Evolutionary conservation across 2,329 filamentous ascomycete species (phyloP), one percentile per base, ranked within the genome.

Genomic region (Penicillium sp.): DNA sequence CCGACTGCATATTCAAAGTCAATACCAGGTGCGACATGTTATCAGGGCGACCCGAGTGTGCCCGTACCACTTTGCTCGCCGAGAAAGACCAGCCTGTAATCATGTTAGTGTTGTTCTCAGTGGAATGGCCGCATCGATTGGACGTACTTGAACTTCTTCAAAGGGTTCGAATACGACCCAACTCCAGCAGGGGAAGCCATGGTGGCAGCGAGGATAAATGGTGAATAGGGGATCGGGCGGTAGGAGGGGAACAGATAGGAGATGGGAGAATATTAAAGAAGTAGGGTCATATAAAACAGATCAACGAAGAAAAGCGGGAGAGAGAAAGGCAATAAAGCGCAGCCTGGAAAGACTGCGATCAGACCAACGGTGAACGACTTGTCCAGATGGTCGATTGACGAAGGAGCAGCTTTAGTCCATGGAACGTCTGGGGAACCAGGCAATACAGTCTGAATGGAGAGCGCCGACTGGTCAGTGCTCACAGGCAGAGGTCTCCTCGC

Each of bases 81-180:
- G 66, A 99, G 84, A 80, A 99, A 99, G 70, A 99, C 95, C 80
- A 99, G 83, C 84, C 93, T 97, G 71, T 61, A 65, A 56, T 52
- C 67, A 67, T 51, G 66, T 78, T 70, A 78, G 71, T 70, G 61
- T 63, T 47, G 44, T 35, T 41, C 61, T 31, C 23, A 23, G 38
- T 23, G 35, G 21, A 47, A 48, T 48, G 46, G 52, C 29, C 41
- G 21, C 62, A 47, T 31, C 5, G 35, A 23, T 21, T 29, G 26
- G 21, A 29, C 81, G 63, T 85, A 97, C 93, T 99, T 99, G 90
- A 98, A 99, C 82, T 99, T 99, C 91, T 99, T 99, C 83, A 99
- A 85, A 74, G 95, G 95, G 85, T 98, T 98, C 80, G 96, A 97
- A 86, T 98, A 99, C 68, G 91, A 92, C 79, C 91, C 91, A 75